Evolutionary conservation across 2,329 filamentous ascomycete genomes (phyloP).

Genomic region (Fusarium circinatum): DNA sequence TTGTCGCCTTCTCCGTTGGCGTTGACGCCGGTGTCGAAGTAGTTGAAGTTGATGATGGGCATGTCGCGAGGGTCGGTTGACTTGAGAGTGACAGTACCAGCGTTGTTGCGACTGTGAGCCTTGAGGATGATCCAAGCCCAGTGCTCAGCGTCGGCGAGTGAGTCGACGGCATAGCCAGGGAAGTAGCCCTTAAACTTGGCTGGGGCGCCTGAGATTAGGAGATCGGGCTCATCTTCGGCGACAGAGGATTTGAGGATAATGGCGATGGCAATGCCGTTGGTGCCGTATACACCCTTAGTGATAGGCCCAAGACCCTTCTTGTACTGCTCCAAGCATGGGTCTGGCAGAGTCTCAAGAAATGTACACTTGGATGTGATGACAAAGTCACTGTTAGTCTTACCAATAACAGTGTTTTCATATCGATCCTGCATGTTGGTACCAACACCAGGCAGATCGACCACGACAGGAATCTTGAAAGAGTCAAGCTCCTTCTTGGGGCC

Average conservation of each 20-base stretch:
- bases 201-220: slow-evolving; percentile 65
- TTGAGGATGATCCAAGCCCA: slow-evolving; percentile 61
- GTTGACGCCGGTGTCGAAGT: slow-evolving; percentile 61
- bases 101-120: slow-evolving; percentile 63
- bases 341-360: slow-evolving; percentile 25
- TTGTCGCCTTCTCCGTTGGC: slow-evolving; percentile 59
- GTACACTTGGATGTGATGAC: slow-evolving; percentile 36
- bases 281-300: slow-evolving; percentile 47
- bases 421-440: slow-evolving; percentile 69
- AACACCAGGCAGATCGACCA: slow-evolving; percentile 61
- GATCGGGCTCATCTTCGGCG: slow-evolving; percentile 58
- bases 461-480: slow-evolving; percentile 47
- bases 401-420: slow-evolving; percentile 50
- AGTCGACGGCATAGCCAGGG: slow-evolving; percentile 61
- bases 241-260: slow-evolving; percentile 51
- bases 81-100: slow-evolving; percentile 69
- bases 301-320: slow-evolving; percentile 22
- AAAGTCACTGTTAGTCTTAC: slow-evolving; percentile 33
- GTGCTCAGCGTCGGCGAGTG: slow-evolving; percentile 54
- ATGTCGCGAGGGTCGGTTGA: slow-evolving; percentile 70
- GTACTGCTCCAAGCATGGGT: slow-evolving; percentile 36
- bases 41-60: slow-evolving; percentile 73
- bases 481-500: slow-evolving; percentile 41
- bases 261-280: slow-evolving; percentile 65
- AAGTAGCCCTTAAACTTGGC: slow-evolving; percentile 67